Base-by-base conservation (phyloP, 345 rosid species). In the Brassica juncea region DNA sequence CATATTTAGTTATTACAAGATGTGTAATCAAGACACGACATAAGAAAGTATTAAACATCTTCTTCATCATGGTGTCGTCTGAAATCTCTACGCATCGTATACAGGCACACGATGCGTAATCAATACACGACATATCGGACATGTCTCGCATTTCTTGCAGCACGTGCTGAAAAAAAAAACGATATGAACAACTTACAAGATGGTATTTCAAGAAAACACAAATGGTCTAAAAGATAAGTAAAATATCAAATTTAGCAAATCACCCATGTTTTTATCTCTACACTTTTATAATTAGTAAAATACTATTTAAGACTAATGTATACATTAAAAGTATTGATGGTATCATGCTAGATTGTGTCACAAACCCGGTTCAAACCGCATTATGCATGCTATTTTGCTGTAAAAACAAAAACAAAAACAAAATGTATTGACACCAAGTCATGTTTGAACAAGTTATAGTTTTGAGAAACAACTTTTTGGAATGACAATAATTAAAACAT, bases 91-190 rank as follows among this genome's bases (percentile, higher is more conserved):
- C 55, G 86, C 91, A 82, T 89, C 92, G 70, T 84, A 85, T 72
- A 93, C 87, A 23, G 81, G 84, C 77, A 94, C 68, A 55, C 91
- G 84, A 35, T 84, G 93, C 82, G 88, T 92, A 6, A 92, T 94
- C 27, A 79, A 4, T 58, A 88, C 91, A 0, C 94, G 94, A 86
- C 97, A 90, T 52, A 94, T 86, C 42, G 94, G 97, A 72, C 97
- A 92, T 79, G 84, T 89, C 77, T 89, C 87, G 76, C 98, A 90
- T 86, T 89, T 94, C 76, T 89, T 90, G 23, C 90, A 82, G 87
- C 97, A 94, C 0, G 91, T 86, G 30, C 97, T 92, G 89, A 25
- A 76, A 54, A 52, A 19, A 32, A 44, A 21, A 64, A 6, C 30
- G 8, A 3, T 10, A 55, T 55, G 25, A 55, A 55, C 10, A 19